Base-by-base conservation (phyloP, 352 stramenopile genomes). In the Phytopythium mirpurense region DNA sequence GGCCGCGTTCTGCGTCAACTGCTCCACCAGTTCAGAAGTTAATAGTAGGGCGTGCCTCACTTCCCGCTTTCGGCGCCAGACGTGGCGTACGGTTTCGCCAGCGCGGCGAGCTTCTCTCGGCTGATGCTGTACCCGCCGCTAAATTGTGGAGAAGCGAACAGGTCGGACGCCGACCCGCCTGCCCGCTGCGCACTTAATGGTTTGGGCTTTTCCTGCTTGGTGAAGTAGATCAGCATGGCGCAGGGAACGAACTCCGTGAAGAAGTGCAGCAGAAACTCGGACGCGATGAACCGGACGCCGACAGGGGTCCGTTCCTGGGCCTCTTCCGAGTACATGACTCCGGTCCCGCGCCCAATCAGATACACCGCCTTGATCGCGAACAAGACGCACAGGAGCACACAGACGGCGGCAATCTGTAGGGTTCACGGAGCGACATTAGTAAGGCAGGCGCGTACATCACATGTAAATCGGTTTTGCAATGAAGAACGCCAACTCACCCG, bases 401-500 rank as follows among this genome's bases (percentile, higher is more conserved):
- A 92, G 18, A 92, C 78, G 34, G 68, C 74, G 40, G 77, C 86
- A 64, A 92, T 90, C 81, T 91, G 53, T 18, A 42, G 35, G n/a
- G n/a, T n/a, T n/a, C n/a, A n/a, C n/a, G n/a, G n/a, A n/a, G n/a
- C n/a, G n/a, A n/a, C n/a, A n/a, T n/a, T n/a, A n/a, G n/a, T n/a
- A n/a, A n/a, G n/a, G n/a, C n/a, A n/a, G n/a, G n/a, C n/a, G n/a
- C n/a, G n/a, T n/a, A n/a, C n/a, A n/a, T n/a, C n/a, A n/a, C n/a
- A n/a, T n/a, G n/a, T n/a, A n/a, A n/a, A n/a, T n/a, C n/a, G n/a
- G n/a, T n/a, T n/a, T n/a, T n/a, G n/a, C n/a, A n/a, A 32, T 32
- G 9, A 5, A 9, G 9, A 10, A 5, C 29, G 29, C 5, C 29
- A 5, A 32, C 59, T 53, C 74, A 89, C 81, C 59, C 78, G 71